A percentile compares a stretch with the other conserved stretches of the same genome.
Evolutionary conservation across 73 alveolate species (phyloP).

Genomic region (Uronychia setigera): DNA sequence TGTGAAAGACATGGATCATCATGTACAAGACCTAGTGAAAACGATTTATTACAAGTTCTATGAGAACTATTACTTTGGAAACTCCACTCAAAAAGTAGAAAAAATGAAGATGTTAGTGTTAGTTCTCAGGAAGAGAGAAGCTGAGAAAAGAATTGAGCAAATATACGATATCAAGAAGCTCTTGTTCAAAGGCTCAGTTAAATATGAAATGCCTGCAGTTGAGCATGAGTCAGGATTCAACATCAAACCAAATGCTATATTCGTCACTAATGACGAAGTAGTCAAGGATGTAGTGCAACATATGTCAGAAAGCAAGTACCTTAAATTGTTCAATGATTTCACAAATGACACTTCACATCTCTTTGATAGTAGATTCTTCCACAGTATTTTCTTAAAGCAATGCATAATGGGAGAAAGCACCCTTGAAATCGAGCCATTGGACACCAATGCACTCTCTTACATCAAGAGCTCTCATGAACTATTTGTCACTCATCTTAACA

Average conservation of each 20-base stretch:
- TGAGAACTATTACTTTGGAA: constrained; percentile 12
- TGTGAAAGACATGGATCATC: constrained; percentile 8
- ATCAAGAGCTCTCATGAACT: background rate
- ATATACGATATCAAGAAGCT: constrained; percentile 31
- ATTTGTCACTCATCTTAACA: background rate
- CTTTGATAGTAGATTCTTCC: background rate
- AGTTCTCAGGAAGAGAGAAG: constrained; percentile 37
- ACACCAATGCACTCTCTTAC: background rate
- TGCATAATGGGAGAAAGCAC: background rate
- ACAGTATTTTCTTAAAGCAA: background rate
- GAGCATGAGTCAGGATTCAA: constrained; percentile 4
- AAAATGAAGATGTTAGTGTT: constrained; percentile 30
- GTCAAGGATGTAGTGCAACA: constrained; percentile 18
- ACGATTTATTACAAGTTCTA: constrained; percentile 33
- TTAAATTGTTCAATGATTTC: constrained; percentile 40
- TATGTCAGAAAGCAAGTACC: constrained; percentile 4
- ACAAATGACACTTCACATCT: background rate
- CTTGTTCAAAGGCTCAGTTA: constrained; percentile 5
- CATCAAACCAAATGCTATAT: constrained; percentile 20
- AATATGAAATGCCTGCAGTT: background rate
- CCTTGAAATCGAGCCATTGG: background rate
- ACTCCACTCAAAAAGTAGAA: constrained; percentile 14
- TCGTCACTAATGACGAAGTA: constrained; percentile 26
- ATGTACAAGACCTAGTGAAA: constrained; percentile 9
- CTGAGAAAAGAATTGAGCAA: constrained; percentile 11